Percentiles rank a stretch among this genome's conserved stretches.
Evolutionary conservation across 345 rosid species (phyloP).

Genomic region (Rubroshorea leprosula): DNA sequence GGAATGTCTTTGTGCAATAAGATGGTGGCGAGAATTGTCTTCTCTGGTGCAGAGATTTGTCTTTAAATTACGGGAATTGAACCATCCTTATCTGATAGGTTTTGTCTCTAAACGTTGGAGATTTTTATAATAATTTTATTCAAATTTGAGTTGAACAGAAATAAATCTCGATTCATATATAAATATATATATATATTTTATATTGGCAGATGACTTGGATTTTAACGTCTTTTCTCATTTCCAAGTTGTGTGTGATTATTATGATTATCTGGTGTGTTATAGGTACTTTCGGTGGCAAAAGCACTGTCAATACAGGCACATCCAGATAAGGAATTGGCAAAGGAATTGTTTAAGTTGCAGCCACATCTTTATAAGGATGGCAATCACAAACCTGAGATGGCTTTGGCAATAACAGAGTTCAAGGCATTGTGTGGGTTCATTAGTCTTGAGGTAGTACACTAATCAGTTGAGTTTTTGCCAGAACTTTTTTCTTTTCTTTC

Average conservation of each 20-base stretch:
- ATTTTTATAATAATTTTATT: too few relatives aligned
- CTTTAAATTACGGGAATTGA: not conserved
- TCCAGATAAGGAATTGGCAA: conserved; percentile 83
- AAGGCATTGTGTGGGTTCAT: conserved; percentile 93
- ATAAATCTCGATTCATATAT: too few relatives aligned
- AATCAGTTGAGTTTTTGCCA: conserved; percentile 1
- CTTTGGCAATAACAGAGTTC: conserved; percentile 86
- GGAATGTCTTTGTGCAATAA: too few relatives aligned
- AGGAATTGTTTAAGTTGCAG: conserved; percentile 58
- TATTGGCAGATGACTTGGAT: too few relatives aligned
- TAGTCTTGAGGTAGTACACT: conserved; percentile 48
- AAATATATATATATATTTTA: too few relatives aligned
- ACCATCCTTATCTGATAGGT: not conserved
- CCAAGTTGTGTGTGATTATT: too few relatives aligned
- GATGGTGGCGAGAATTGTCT: too few relatives aligned
- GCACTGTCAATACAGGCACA: conserved; percentile 95
- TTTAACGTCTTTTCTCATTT: too few relatives aligned
- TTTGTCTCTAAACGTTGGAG: too few relatives aligned
- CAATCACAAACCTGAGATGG: conserved; percentile 99
- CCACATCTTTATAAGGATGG: conserved; percentile 81
- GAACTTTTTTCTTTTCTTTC: too few relatives aligned
- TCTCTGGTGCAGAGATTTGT: too few relatives aligned
- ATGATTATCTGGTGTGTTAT: conserved; percentile 14
- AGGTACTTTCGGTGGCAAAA: conserved; percentile 92
- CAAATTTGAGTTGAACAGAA: too few relatives aligned